Evolutionary conservation across 306 rosid species (phyloP).

Genomic region (Adenanthera pavonina): DNA sequence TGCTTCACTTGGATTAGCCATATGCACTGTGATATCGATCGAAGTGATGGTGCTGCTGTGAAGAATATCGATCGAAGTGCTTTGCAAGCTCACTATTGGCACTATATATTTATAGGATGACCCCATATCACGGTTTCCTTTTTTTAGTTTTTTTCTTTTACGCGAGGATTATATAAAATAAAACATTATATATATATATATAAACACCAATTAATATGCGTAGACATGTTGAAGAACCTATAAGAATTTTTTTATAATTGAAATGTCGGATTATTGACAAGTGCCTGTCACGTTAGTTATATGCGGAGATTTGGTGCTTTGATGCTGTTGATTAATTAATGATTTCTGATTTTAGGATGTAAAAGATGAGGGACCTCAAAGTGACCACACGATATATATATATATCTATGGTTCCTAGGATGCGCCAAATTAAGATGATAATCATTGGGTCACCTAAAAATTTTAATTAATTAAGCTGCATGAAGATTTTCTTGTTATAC

Average conservation of each 20-base stretch:
- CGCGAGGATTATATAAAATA: not conserved
- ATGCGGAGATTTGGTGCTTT: too few relatives aligned
- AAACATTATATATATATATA: not conserved
- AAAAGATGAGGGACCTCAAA: too few relatives aligned
- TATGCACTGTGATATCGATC: constrained; percentile 10
- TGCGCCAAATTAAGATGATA: not conserved
- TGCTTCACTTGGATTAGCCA: constrained; percentile 32
- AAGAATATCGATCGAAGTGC: not conserved
- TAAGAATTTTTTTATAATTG: too few relatives aligned
- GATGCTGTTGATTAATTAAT: too few relatives aligned
- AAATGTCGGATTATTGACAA: too few relatives aligned
- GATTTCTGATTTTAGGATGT: too few relatives aligned
- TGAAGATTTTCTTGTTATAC: not conserved
- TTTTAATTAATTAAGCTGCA: not conserved
- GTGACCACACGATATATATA: not conserved
- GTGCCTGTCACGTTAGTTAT: too few relatives aligned
- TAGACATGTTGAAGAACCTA: too few relatives aligned
- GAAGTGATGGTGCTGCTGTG: not conserved
- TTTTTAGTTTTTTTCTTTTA: not conserved
- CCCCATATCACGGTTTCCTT: not conserved
- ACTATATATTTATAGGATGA: not conserved
- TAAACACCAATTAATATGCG: too few relatives aligned
- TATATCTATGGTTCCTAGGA: not conserved
- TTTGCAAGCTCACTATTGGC: not conserved
- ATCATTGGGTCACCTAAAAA: not conserved